phyloP scores from a whole-genome alignment of 2,329 filamentous ascomycete species.

The Beauveria sp. region DNA sequence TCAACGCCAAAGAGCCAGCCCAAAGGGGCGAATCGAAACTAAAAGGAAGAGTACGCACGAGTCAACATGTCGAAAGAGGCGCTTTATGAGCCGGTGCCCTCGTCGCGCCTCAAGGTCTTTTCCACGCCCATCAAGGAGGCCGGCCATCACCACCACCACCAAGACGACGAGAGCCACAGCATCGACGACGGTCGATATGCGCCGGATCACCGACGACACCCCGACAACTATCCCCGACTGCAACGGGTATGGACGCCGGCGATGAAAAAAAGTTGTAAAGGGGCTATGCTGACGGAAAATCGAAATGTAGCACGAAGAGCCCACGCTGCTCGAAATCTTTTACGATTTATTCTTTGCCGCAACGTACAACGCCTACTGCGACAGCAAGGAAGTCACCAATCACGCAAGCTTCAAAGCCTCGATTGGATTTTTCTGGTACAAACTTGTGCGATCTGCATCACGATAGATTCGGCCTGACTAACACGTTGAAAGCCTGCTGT shows the following conservation, averaged over 20 bases:
- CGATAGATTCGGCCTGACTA: neutral
- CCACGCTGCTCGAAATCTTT: conserved; percentile 30
- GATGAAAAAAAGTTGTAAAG: neutral
- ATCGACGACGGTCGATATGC: neutral
- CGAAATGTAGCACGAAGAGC: conserved; percentile 22
- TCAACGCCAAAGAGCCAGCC: neutral
- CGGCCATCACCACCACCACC: neutral
- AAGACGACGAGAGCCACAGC: neutral
- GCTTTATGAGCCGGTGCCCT: conserved; percentile 5
- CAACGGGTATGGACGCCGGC: conserved; percentile 1
- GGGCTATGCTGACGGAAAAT: neutral
- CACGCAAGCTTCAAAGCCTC: conserved; percentile 25
- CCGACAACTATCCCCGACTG: conserved; percentile 5
- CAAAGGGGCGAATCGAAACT: neutral
- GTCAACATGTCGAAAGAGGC: conserved; percentile 7
- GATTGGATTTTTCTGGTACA: conserved; percentile 25
- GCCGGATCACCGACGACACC: conserved; percentile 6
- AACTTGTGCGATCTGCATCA: neutral
- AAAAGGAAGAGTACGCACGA: too few relatives aligned
- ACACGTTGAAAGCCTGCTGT: conserved; percentile 39
- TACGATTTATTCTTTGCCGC: conserved; percentile 41
- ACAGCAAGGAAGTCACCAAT: conserved; percentile 24
- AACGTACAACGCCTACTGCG: conserved; percentile 53
- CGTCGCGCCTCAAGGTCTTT: conserved; percentile 8
- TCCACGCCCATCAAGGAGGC: conserved; percentile 1